Conservation (phyloP, 2,329 filamentous ascomycete genomes). For the Nothomitra cinnamomea region DNA sequence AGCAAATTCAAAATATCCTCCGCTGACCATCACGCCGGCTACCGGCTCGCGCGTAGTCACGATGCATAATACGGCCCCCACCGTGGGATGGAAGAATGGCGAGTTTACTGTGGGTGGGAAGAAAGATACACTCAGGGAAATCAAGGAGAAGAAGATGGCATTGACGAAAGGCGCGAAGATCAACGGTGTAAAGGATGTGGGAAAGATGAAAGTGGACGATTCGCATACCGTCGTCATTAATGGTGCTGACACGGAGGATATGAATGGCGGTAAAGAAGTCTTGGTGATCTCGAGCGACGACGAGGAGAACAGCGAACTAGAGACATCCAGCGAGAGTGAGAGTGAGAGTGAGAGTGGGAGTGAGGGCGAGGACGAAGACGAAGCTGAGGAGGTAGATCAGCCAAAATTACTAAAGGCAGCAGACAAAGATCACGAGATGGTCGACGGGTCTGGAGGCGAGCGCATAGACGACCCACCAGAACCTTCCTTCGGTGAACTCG, state of each 20-base stretch:
- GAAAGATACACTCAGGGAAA: constrained; percentile 26
- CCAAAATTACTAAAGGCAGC: constrained; percentile 18
- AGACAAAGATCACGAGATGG: constrained; percentile 9
- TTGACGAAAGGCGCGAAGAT: constrained; percentile 14
- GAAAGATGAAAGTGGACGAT: constrained; percentile 38
- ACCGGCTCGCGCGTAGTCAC: no score
- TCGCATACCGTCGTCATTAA: constrained; percentile 35
- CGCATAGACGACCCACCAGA: constrained; percentile 18
- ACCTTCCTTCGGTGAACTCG: constrained; percentile 75
- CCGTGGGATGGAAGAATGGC: neutral
- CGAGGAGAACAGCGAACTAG: constrained; percentile 21
- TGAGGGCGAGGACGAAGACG: constrained; percentile 19
- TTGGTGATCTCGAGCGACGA: constrained; percentile 31
- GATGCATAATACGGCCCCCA: neutral
- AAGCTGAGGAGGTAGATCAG: constrained; percentile 10
- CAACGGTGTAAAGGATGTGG: constrained; percentile 34
- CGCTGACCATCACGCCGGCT: no score
- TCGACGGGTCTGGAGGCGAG: constrained; percentile 11
- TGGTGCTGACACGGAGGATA: constrained; percentile 28
- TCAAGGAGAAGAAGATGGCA: constrained; percentile 25
- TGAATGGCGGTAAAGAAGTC: constrained; percentile 24
- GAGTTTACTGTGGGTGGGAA: constrained; percentile 26
- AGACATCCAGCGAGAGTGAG: constrained; percentile 19
- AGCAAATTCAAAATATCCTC: no score
- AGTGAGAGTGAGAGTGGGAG: constrained; percentile 19